Evolutionary conservation across 768 basidiomycete species (phyloP), one percentile per base, ranked within the genome.

Genomic region (Agrocybe chaxingu): DNA sequence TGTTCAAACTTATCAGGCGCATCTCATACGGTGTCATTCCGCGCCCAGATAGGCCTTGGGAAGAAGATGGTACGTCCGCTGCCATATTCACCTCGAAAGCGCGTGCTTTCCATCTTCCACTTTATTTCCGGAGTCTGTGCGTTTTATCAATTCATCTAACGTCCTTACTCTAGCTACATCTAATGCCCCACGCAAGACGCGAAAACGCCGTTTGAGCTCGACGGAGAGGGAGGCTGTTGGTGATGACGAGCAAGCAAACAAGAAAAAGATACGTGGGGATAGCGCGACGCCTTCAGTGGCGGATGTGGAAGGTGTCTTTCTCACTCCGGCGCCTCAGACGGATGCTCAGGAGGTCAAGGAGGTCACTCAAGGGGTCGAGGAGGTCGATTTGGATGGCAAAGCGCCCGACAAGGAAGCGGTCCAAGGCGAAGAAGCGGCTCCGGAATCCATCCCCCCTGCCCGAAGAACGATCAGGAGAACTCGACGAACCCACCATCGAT

Each of bases 41-140:
- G 24, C 80, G 87, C 47, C 78, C 82, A 19, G 87, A 89, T 66
- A 75, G 85, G 51, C 84, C 86, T 32, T 89, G 87, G 88, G 76
- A 77, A 58, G 86, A 89, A 48, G 87, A 90, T 63, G 82, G 87
- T 87, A 59, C 73, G 82, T 73, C 29, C 41, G 50, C 45, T 53
- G 55, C 51, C 59, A 43, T 55, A 42, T 56, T 44, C 52, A 50
- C 24, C 11, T 29, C 30, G 16, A 36, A 45, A 46, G 58, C 66
- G 62, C 67, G 65, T 62, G 51, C 55, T 58, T 48, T 51, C 62
- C 32, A 39, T 56, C 53, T 37, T 50, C 31, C 11, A 10, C 31
- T 38, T 47, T 42, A 31, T 45, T 42, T 42, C 42, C 29, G 39
- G 39, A 51, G 44, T 56, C 55, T 49, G 56, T 49, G 38, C 54